Conservation (phyloP, 139 green algal genomes). For the Edaphochlamys debaryana region DNA sequence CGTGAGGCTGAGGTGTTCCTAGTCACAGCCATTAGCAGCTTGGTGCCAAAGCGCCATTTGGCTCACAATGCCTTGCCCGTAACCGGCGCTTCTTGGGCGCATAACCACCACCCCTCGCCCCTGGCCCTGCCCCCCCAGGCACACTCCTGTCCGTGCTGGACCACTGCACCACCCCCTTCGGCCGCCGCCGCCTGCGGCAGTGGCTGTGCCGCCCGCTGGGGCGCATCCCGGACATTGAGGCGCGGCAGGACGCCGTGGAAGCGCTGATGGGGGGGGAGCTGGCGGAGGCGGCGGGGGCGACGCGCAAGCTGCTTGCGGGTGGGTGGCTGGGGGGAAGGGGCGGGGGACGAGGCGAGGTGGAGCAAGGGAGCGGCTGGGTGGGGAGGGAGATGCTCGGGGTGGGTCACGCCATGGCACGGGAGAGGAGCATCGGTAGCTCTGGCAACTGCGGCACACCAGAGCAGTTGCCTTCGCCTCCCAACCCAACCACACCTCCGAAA, state of each 20-base stretch:
- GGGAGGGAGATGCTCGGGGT: background rate
- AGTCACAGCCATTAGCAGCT: background rate
- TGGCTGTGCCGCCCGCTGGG: constrained; percentile 92
- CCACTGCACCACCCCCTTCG: constrained; percentile 87
- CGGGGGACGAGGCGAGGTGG: too few relatives aligned
- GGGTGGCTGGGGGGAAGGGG: background rate
- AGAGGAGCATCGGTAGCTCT: too few relatives aligned
- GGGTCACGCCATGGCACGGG: too few relatives aligned
- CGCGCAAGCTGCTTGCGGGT: constrained; percentile 68
- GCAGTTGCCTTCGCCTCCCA: too few relatives aligned
- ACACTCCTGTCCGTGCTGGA: constrained; percentile 90
- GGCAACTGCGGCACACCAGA: too few relatives aligned
- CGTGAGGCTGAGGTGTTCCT: too few relatives aligned
- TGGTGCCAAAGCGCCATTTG: too few relatives aligned
- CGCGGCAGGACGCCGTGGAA: constrained; percentile 71
- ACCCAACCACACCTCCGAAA: too few relatives aligned
- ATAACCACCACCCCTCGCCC: too few relatives aligned
- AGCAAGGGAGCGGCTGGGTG: background rate
- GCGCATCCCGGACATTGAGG: constrained; percentile 72
- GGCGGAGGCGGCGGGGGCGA: constrained; percentile 62
- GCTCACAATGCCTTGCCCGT: too few relatives aligned
- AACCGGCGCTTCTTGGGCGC: too few relatives aligned
- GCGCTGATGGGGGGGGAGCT: constrained; percentile 65
- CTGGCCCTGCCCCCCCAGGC: constrained; percentile 63
- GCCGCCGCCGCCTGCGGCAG: constrained; percentile 83